phyloP scores from a whole-genome alignment of 2,329 filamentous ascomycete species.

The Pseudogymnoascus sp. region DNA sequence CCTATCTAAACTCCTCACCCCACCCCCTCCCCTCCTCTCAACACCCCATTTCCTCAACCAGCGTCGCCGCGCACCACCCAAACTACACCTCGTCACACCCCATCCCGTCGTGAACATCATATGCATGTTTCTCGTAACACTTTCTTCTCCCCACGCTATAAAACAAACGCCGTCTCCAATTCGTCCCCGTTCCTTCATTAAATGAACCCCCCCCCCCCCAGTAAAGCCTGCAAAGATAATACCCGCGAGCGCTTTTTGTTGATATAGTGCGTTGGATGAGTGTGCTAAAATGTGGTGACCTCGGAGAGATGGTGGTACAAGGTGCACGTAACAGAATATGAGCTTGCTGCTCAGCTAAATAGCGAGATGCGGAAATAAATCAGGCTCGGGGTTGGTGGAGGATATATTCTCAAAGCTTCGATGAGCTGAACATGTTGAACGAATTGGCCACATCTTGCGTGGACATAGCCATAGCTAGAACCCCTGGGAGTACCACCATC shows the following conservation, averaged over 20 bases:
- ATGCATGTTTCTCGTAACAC: constrained; percentile 4
- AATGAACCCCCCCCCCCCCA: not conserved
- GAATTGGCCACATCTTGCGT: not conserved
- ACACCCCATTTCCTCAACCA: not conserved
- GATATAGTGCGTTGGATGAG: not conserved
- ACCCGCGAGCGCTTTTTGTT: not conserved
- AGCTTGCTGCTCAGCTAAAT: not conserved
- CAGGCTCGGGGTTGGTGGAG: not conserved
- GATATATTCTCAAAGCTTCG: not conserved
- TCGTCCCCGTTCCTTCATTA: not conserved
- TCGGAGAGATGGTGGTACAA: constrained; percentile 1
- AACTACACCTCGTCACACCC: not conserved
- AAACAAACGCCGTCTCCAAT: not conserved
- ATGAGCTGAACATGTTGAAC: not conserved
- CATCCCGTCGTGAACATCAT: not conserved
- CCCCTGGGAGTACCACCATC: not conserved
- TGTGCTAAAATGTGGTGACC: not conserved
- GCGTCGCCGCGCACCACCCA: not conserved
- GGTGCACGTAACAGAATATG: not conserved
- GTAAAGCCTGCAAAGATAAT: not conserved
- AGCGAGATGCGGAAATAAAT: not conserved
- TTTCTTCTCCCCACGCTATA: not conserved
- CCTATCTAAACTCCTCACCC: not conserved
- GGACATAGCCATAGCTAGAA: not conserved
- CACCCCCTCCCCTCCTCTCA: not conserved